Conservation (phyloP, 2,329 filamentous ascomycete genomes). For the Tolypocladium ovalisporum region DNA sequence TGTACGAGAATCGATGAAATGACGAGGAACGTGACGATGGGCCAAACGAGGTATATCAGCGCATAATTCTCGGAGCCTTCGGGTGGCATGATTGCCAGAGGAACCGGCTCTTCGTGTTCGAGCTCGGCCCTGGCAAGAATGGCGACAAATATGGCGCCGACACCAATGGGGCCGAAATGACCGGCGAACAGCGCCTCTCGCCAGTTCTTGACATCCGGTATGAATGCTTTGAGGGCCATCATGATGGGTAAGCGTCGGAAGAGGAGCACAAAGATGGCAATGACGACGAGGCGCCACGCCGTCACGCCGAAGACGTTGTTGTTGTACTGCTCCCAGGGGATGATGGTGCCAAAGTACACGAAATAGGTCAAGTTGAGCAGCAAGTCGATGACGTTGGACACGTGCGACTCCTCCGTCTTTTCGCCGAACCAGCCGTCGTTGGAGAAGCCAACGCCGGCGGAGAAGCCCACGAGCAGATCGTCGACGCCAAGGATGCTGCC, state of each 20-base stretch:
- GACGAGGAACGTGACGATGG: conserved; percentile 87
- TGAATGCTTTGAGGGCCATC: conserved; percentile 80
- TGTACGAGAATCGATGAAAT: conserved; percentile 92
- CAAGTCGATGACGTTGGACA: conserved; percentile 98
- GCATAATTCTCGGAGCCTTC: conserved; percentile 46
- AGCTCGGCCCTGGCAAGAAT: conserved; percentile 90
- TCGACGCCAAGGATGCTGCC: conserved; percentile 87
- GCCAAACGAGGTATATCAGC: conserved; percentile 84
- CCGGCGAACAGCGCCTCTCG: conserved; percentile 92
- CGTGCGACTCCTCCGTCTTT: conserved; percentile 96
- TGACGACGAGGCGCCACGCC: conserved; percentile 86
- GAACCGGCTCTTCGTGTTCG: conserved; percentile 65
- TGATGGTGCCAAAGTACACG: conserved; percentile 93
- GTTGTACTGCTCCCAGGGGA: conserved; percentile 92
- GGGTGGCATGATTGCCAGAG: conserved; percentile 51
- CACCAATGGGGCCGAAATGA: conserved; percentile 94
- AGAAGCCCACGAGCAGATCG: conserved; percentile 88
- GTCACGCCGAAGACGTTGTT: conserved; percentile 58
- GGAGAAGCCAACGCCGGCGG: conserved; percentile 94
- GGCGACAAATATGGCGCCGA: conserved; percentile 90
- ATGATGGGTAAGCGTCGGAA: conserved; percentile 96
- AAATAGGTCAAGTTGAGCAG: conserved; percentile 96
- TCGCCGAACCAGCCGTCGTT: conserved; percentile 99
- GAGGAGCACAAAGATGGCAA: conserved; percentile 86
- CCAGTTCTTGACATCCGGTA: conserved; percentile 97